Evolutionary conservation across 2,329 filamentous ascomycete species (phyloP).

Genomic region (Trichoderma koningiopsis): DNA sequence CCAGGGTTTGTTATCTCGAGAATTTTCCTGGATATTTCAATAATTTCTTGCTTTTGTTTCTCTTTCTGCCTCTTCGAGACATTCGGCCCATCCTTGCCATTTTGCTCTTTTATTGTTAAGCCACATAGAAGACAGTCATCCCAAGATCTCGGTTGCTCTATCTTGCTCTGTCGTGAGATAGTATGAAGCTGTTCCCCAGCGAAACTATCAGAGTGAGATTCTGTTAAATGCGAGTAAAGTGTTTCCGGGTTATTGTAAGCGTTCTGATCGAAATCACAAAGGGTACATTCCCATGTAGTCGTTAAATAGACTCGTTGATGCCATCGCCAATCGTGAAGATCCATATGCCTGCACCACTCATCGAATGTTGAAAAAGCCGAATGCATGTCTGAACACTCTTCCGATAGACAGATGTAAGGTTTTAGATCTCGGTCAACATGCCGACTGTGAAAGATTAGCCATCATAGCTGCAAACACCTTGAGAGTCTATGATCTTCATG

Average conservation of each 20-base stretch:
- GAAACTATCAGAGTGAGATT: neutral
- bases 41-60: neutral
- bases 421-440: slow-evolving; percentile 26
- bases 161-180: slow-evolving; percentile 24
- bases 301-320: slow-evolving; percentile 6
- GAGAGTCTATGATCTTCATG: too few species aligned
- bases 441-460: slow-evolving; percentile 3
- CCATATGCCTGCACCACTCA: slow-evolving; percentile 23
- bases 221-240: neutral
- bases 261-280: too few species aligned
- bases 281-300: slow-evolving; percentile 12
- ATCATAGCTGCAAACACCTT: too few species aligned
- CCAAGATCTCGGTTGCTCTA: slow-evolving; percentile 18
- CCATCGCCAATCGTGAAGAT: slow-evolving; percentile 15
- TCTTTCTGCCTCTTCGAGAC: neutral
- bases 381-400: slow-evolving; percentile 7
- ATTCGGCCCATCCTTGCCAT: neutral
- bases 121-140: slow-evolving; percentile 23
- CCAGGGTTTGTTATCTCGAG: too few species aligned
- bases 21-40: too few species aligned
- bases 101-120: slow-evolving; percentile 2
- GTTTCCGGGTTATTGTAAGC: neutral
- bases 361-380: neutral
- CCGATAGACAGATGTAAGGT: slow-evolving; percentile 25
- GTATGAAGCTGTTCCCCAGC: neutral